phyloP scores from a whole-genome alignment of 306 rosid genomes.

The Casuarina cunninghamiana region DNA sequence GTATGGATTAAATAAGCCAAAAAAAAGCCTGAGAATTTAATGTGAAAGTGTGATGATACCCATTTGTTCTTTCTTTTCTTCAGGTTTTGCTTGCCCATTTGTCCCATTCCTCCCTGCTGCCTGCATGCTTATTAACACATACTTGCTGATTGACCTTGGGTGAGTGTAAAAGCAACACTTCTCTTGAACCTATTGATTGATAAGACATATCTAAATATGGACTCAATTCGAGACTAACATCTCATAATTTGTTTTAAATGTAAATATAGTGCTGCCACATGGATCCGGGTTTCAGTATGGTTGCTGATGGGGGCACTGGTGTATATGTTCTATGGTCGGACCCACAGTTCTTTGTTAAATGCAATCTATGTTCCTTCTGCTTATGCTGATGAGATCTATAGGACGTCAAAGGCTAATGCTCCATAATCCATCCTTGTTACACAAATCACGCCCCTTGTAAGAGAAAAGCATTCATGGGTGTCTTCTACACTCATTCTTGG shows the following conservation, averaged over 20 bases:
- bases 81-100: slow-evolving; percentile 74
- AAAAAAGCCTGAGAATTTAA: slow-evolving; percentile 13
- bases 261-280: slow-evolving; percentile 51
- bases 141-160: slow-evolving; percentile 68
- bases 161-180: slow-evolving; percentile 34
- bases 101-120: slow-evolving; percentile 72
- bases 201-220: neutral
- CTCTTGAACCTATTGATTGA: neutral
- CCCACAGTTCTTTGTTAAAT: slow-evolving; percentile 59
- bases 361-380: slow-evolving; percentile 60
- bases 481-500: slow-evolving; percentile 9
- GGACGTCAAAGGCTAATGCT: slow-evolving; percentile 30
- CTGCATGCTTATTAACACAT: slow-evolving; percentile 69
- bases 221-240: neutral
- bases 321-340: slow-evolving; percentile 59
- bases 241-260: slow-evolving; percentile 13
- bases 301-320: slow-evolving; percentile 47
- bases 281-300: slow-evolving; percentile 66
- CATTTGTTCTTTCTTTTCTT: neutral
- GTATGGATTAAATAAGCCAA: neutral
- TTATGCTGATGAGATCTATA: slow-evolving; percentile 46
- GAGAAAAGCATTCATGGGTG: slow-evolving; percentile 4
- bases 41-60: slow-evolving; percentile 12
- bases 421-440: slow-evolving; percentile 32
- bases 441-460: neutral